phyloP scores from a whole-genome alignment of 345 rosid species.

The Hibiscus mutabilis region DNA sequence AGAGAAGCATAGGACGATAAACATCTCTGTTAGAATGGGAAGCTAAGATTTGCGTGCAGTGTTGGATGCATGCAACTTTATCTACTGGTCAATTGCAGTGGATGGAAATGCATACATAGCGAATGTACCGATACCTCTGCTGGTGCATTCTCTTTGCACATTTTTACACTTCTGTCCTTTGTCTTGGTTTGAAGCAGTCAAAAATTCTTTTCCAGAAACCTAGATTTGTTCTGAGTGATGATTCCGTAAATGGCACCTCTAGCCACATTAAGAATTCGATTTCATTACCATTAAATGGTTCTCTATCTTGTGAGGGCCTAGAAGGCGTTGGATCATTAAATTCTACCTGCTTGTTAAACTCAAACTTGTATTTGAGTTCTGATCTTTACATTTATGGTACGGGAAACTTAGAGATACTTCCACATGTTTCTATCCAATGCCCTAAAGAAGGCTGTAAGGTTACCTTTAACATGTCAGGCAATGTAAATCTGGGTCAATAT shows the following conservation, averaged over 20 bases:
- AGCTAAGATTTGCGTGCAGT: slow-evolving; percentile 11
- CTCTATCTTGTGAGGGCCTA: slow-evolving; percentile 59
- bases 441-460: slow-evolving; percentile 63
- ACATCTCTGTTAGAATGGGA: not conserved
- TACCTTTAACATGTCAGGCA: slow-evolving; percentile 67
- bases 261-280: slow-evolving; percentile 14
- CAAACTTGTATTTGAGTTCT: slow-evolving; percentile 54
- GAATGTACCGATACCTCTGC: slow-evolving; percentile 33
- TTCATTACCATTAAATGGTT: slow-evolving; percentile 15
- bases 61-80: not conserved
- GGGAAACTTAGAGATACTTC: slow-evolving; percentile 72
- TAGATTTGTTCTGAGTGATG: slow-evolving; percentile 23
- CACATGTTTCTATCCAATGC: slow-evolving; percentile 59
- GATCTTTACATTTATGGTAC: slow-evolving; percentile 55
- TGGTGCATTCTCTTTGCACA: slow-evolving; percentile 43
- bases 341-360: slow-evolving; percentile 71
- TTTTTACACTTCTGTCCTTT: slow-evolving; percentile 24
- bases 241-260: slow-evolving; percentile 19
- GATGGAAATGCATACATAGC: slow-evolving; percentile 31
- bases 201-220: slow-evolving; percentile 18
- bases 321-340: slow-evolving; percentile 84
- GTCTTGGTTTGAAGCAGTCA: slow-evolving; percentile 28
- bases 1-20: not conserved
- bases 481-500: slow-evolving; percentile 58
- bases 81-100: not conserved